Conservation (phyloP, 2,329 filamentous ascomycete genomes). For the Remersonia thermophila region DNA sequence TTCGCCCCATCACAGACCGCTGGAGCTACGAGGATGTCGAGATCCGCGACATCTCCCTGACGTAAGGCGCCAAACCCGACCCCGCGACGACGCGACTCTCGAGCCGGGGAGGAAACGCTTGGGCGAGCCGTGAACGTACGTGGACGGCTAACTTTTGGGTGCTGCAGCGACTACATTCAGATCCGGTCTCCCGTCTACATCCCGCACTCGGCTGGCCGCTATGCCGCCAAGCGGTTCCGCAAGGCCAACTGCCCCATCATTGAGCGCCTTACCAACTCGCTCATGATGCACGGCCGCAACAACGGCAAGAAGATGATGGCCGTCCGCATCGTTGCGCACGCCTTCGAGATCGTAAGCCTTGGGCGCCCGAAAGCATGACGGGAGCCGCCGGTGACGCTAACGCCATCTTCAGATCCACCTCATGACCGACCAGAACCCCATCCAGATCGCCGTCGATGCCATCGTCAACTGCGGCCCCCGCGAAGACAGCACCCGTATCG, state of each 20-base stretch:
- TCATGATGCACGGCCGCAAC: slow-evolving; percentile 99
- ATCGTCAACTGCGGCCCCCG: slow-evolving; percentile 99
- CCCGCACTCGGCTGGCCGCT: slow-evolving; percentile 96
- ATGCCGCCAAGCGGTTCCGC: slow-evolving; percentile 99
- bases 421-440: slow-evolving; percentile 99
- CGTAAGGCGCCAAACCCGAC: slow-evolving; percentile 54
- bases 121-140: not conserved
- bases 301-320: slow-evolving; percentile 99
- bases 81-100: not conserved
- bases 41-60: slow-evolving; percentile 98
- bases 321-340: slow-evolving; percentile 95
- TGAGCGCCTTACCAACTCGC: slow-evolving; percentile 99
- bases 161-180: slow-evolving; percentile 91
- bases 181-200: slow-evolving; percentile 98
- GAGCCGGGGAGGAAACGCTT: too few relatives aligned
- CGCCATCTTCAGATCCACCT: slow-evolving; percentile 71
- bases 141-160: slow-evolving; percentile 2
- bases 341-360: slow-evolving; percentile 85
- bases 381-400: slow-evolving; percentile 16
- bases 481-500: slow-evolving; percentile 99
- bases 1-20: slow-evolving; percentile 63
- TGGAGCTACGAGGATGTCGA: slow-evolving; percentile 98
- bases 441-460: slow-evolving; percentile 98
- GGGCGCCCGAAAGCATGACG: not conserved
- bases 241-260: slow-evolving; percentile 99